A percentile compares a stretch with the other conserved stretches of the same genome.
These are phyloP conservation scores for Crucihimalaya himalaica DNA, from an alignment of 345 rosid genomes.

Conservation along the genomic window DNA sequence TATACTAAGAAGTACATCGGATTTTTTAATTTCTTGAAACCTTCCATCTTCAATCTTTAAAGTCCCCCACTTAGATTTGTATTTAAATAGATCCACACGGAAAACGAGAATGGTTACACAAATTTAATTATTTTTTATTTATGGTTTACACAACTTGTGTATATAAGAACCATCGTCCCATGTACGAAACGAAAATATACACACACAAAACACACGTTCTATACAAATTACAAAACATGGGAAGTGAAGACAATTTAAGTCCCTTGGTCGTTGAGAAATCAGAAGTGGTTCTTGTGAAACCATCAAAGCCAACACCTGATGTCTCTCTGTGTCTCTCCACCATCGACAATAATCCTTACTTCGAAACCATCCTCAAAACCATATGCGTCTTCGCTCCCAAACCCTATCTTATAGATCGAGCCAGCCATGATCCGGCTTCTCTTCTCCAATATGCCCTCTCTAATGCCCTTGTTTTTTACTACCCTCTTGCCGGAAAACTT, in stretches of 20 bases:
- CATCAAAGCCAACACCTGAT: constrained; percentile 48
- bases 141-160: too few species aligned
- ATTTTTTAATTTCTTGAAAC: too few species aligned
- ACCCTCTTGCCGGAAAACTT: constrained; percentile 59
- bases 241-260: not conserved
- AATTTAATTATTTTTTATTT: not conserved
- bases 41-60: too few species aligned
- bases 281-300: constrained; percentile 43
- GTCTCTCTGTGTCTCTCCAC: constrained; percentile 46
- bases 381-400: constrained; percentile 39
- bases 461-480: constrained; percentile 44
- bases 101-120: not conserved
- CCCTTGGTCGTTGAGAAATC: constrained; percentile 18
- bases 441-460: constrained; percentile 50
- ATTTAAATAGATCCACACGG: not conserved
- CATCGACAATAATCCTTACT: constrained; percentile 44
- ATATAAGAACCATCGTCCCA: not conserved
- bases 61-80: too few species aligned
- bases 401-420: not conserved
- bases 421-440: constrained; percentile 26
- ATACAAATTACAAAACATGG: not conserved
- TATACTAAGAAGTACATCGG: too few species aligned
- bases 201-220: not conserved
- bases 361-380: constrained; percentile 36
- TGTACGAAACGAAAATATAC: not conserved